phyloP scores from a whole-genome alignment of 768 basidiomycete species.

The Leccinum incarnatum region DNA sequence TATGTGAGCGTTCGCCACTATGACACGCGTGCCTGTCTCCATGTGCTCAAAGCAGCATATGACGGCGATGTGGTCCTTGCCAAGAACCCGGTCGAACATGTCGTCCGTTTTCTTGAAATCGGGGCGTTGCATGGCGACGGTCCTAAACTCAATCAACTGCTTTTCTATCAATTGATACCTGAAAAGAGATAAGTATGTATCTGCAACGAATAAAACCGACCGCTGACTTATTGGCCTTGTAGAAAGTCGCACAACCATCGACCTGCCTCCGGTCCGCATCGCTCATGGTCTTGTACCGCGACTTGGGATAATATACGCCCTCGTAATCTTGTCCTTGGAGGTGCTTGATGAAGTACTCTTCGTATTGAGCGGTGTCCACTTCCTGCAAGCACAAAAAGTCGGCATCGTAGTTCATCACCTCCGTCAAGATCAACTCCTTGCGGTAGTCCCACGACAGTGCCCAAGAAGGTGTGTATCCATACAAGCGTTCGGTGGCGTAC shows the following conservation, averaged over 20 bases:
- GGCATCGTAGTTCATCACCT: conserved; percentile 74
- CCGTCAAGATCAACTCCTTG: conserved; percentile 81
- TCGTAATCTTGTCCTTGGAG: conserved; percentile 79
- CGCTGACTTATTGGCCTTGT: conserved; percentile 81
- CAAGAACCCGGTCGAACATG: conserved; percentile 98
- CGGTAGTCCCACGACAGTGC: conserved; percentile 95
- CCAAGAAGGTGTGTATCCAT: conserved; percentile 97
- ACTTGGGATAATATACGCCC: conserved; percentile 89
- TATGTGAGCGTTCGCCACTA: conserved; percentile 89
- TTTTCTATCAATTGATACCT: conserved; percentile 94
- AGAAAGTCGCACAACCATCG: conserved; percentile 97
- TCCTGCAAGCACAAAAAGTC: conserved; percentile 97
- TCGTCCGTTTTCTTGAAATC: conserved; percentile 98
- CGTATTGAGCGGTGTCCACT: conserved; percentile 88
- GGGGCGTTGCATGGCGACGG: conserved; percentile 86
- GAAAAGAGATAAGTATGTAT: conserved; percentile 9
- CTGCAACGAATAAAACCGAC: conserved; percentile 1
- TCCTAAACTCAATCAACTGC: conserved; percentile 89
- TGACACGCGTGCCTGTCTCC: conserved; percentile 80
- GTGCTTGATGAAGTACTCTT: conserved; percentile 82
- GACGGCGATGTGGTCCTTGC: conserved; percentile 91
- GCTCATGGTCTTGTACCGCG: conserved; percentile 90
- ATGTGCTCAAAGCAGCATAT: conserved; percentile 84
- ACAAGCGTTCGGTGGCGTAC: conserved; percentile 83
- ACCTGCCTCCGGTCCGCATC: conserved; percentile 82